Evolutionary conservation across 306 rosid species (phyloP), one percentile per base, ranked within the genome.

Genomic region (Inga leiocalycina): DNA sequence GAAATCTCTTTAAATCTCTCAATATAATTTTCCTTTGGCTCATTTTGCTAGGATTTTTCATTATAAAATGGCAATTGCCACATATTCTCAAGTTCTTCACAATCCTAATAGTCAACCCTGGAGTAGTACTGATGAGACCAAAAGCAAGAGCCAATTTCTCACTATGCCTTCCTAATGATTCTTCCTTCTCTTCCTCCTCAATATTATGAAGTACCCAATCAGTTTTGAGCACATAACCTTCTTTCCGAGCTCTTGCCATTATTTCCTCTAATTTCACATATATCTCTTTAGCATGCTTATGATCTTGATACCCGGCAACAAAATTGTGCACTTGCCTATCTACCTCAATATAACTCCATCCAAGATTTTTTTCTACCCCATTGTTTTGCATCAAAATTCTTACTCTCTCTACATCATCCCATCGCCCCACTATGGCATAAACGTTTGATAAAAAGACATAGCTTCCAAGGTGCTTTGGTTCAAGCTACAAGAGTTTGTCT

Each of bases 111-210:
- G 76, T 71, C n/a, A 37, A 34, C 37, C 76, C 37, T 11, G 37
- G 76, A 45, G 76, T n/a, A 71, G 76, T 45, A 44, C 57, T 71
- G 51, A 71, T 44, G 20, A 71, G 76, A 44, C 76, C 76, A 71
- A 71, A 71, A 71, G 76, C 76, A 44, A 71, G 76, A 44, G 76
- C 76, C 76, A 71, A 71, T 49, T 71, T 71, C 76, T 71, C 76
- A 24, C 76, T 71, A 44, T 71, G 76, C 45, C 76, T 71, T 22
- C 76, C 76, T 71, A 44, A 71, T n/a, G 76, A 71, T 71, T 71
- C 76, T 45, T 45, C 76, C 76, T 71, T 71, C 57, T 71, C 76
- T 71, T 71, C 76, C 76, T 71, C 76, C 39, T 71, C 57, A 45
- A 71, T 71, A 5, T 71, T 45, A 45, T 71, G 76, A 17, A 71